These are phyloP conservation scores for Multifurca ochricompacta DNA, from an alignment of 768 basidiomycete genomes.

Conservation along the genomic window DNA sequence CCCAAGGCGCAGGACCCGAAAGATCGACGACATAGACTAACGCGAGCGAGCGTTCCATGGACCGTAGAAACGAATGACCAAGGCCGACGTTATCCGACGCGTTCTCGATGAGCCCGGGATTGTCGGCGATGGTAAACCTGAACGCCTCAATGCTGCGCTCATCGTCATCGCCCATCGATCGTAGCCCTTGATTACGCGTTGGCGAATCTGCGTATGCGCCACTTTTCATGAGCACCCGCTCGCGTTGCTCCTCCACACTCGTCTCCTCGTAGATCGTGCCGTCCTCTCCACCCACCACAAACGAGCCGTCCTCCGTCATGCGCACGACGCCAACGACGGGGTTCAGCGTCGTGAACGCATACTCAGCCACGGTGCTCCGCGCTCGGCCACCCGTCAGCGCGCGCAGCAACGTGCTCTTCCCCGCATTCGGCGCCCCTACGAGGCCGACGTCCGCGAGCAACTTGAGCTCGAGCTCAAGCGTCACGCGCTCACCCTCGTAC, in stretches of 20 bases:
- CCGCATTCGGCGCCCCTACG: slow-evolving; percentile 94
- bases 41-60: slow-evolving; percentile 86
- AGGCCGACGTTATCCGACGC: slow-evolving; percentile 88
- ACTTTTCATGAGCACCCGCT: slow-evolving; percentile 38
- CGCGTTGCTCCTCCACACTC: slow-evolving; percentile 40
- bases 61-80: slow-evolving; percentile 88
- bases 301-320: slow-evolving; percentile 69
- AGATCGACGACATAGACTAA: slow-evolving; percentile 93
- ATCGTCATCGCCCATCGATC: slow-evolving; percentile 14
- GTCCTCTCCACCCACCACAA: slow-evolving; percentile 52
- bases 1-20: slow-evolving; percentile 62
- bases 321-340: slow-evolving; percentile 89
- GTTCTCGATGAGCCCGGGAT: slow-evolving; percentile 82
- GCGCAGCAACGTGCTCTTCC: slow-evolving; percentile 84
- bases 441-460: slow-evolving; percentile 91
- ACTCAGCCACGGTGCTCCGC: slow-evolving; percentile 69
- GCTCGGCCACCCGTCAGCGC: slow-evolving; percentile 83
- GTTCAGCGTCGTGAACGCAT: slow-evolving; percentile 93
- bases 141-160: slow-evolving; percentile 52
- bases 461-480: slow-evolving; percentile 87
- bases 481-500: slow-evolving; percentile 64
- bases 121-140: slow-evolving; percentile 94
- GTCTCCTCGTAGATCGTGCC: slow-evolving; percentile 62
- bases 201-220: slow-evolving; percentile 44
- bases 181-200: slow-evolving; percentile 44